Conservation (phyloP, 139 green algal species). For the Limnomonas spitsbergensis region DNA sequence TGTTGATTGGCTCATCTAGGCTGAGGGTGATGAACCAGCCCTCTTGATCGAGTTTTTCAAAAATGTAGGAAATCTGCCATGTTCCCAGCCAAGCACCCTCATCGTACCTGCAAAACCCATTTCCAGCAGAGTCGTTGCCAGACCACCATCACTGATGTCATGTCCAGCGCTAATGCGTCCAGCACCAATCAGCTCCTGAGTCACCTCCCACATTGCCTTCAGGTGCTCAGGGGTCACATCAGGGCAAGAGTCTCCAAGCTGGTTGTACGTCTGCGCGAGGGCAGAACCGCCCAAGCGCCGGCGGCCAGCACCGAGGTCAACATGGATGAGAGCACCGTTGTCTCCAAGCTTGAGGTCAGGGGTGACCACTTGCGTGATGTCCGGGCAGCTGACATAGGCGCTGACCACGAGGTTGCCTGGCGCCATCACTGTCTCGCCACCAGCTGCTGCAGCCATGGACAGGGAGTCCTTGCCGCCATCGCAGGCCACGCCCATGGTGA, state of each 20-base stretch:
- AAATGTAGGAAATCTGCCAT: too few species aligned
- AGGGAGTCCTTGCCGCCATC: conserved; percentile 98
- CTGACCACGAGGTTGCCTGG: conserved; percentile 94
- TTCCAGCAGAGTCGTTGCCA: conserved; percentile 82
- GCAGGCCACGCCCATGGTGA: conserved; percentile 84
- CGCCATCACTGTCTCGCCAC: conserved; percentile 87
- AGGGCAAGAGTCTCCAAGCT: conserved; percentile 77
- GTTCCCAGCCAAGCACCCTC: too few species aligned
- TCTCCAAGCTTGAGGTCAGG: conserved; percentile 75
- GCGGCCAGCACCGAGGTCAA: conserved; percentile 76
- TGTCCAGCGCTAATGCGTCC: conserved; percentile 81
- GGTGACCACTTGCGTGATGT: conserved; percentile 82
- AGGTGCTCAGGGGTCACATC: conserved; percentile 74
- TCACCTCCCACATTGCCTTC: conserved; percentile 72
- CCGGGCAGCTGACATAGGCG: conserved; percentile 90
- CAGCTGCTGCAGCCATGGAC: conserved; percentile 89
- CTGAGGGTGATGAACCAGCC: too few species aligned
- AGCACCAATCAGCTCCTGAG: conserved; percentile 70
- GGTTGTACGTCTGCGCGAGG: conserved; percentile 74
- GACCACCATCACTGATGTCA: conserved; percentile 92
- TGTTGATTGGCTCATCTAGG: too few species aligned
- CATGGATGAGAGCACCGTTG: conserved; percentile 73
- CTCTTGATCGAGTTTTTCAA: too few species aligned
- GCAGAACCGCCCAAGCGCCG: conserved; percentile 85
- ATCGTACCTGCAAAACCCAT: conserved; percentile 91